Conservation (phyloP, 2,329 filamentous ascomycete species). For the Rhexocercosporidium sp. region DNA sequence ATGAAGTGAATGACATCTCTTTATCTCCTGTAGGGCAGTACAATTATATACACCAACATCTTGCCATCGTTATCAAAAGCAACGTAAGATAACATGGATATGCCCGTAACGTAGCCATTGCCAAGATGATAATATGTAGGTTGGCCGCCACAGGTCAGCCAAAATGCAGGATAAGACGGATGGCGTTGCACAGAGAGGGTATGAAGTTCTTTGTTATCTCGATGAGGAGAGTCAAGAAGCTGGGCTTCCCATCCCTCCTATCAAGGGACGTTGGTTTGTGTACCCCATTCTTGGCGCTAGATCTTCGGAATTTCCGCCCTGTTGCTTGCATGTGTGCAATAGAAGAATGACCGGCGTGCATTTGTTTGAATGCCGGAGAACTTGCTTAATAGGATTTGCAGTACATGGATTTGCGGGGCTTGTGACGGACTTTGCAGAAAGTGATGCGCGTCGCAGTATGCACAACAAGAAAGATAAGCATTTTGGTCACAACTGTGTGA, state of each 20-base stretch:
- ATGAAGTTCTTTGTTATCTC: neutral
- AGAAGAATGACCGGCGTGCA: neutral
- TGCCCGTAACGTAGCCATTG: slow-evolving; percentile 1
- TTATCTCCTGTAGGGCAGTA: neutral
- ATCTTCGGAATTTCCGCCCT: neutral
- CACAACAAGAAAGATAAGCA: neutral
- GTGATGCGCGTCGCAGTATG: neutral
- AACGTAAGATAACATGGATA: neutral
- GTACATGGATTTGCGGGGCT: neutral
- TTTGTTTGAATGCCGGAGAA: neutral
- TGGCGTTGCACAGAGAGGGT: neutral
- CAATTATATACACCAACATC: neutral
- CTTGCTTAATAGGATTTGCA: neutral
- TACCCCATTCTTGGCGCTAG: slow-evolving; percentile 6
- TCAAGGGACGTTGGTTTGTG: neutral
- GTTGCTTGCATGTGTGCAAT: neutral
- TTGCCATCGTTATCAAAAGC: neutral
- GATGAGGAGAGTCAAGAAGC: neutral
- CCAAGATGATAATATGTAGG: slow-evolving; percentile 15
- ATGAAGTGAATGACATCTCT: neutral
- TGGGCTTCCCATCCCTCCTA: neutral
- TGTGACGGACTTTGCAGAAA: neutral
- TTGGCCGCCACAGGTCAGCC: slow-evolving; percentile 8
- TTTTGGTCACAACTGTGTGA: neutral
- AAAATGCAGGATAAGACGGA: neutral